Conservation (phyloP, 176 grass and related monocot species). For the Metroxylon sagu region DNA sequence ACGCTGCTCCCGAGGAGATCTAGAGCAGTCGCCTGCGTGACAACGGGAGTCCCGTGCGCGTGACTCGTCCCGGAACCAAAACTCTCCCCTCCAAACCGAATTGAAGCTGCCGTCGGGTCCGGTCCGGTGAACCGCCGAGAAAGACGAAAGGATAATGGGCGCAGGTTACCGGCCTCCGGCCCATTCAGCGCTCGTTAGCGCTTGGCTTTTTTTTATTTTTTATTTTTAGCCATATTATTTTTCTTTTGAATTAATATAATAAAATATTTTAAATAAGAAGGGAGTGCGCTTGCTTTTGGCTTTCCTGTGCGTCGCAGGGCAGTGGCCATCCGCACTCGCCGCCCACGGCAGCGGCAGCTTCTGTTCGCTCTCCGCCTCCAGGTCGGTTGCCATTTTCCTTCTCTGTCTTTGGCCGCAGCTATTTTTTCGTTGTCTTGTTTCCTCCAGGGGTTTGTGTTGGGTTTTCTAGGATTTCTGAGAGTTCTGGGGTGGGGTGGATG, state of each 20-base stretch:
- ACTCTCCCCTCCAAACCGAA: neutral
- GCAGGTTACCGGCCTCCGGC: neutral
- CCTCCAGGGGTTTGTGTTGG: neutral
- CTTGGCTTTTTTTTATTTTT: no score
- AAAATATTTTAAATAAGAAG: no score
- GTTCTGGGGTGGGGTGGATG: neutral
- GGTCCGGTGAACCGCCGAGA: neutral
- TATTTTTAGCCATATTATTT: no score
- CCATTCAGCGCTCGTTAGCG: neutral
- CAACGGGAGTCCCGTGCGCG: no score
- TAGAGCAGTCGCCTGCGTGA: no score
- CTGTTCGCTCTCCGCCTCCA: conserved; percentile 22
- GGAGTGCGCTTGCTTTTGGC: neutral
- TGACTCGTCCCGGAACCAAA: neutral
- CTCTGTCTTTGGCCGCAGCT: neutral
- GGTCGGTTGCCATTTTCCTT: neutral
- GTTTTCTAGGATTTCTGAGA: neutral
- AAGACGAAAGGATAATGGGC: no score
- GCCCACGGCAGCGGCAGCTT: conserved; percentile 37
- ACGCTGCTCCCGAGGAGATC: neutral
- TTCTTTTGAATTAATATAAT: no score
- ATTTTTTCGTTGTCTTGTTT: neutral
- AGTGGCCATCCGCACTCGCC: conserved; percentile 56
- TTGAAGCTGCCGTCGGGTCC: neutral
- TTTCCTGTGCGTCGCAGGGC: conserved; percentile 1